These are phyloP conservation scores for Arthrinium phaeospermum DNA, from an alignment of 2,329 filamentous ascomycete genomes.

Conservation along the genomic window DNA sequence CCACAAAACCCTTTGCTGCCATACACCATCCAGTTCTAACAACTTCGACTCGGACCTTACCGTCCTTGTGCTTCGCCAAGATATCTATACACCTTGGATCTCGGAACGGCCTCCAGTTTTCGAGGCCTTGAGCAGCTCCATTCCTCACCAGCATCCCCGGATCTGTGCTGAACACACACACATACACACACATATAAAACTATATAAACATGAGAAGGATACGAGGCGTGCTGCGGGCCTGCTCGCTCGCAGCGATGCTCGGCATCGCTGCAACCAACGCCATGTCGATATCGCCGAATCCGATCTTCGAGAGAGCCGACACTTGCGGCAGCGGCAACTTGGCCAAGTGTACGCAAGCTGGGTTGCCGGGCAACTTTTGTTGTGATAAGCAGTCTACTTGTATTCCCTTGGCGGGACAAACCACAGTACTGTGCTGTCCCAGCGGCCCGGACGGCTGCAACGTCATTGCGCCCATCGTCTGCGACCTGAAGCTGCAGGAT, in stretches of 20 bases:
- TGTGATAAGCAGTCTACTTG: slow-evolving; percentile 62
- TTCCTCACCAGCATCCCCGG: background rate
- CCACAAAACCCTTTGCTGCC: slow-evolving; percentile 1
- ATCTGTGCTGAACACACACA: background rate
- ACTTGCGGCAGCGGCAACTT: slow-evolving; percentile 57
- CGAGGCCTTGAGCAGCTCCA: background rate
- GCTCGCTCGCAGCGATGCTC: slow-evolving; percentile 43
- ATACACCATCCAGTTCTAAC: slow-evolving; percentile 3
- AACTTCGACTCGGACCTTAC: slow-evolving; percentile 9
- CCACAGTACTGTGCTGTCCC: slow-evolving; percentile 76
- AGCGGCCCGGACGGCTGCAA: slow-evolving; percentile 56
- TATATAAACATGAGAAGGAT: slow-evolving; percentile 37
- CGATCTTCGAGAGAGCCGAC: slow-evolving; percentile 50
- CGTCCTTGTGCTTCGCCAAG: background rate
- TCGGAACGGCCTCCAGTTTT: background rate
- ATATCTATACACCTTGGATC: background rate
- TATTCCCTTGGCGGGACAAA: slow-evolving; percentile 64
- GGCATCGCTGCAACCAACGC: slow-evolving; percentile 37
- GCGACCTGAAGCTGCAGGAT: slow-evolving; percentile 68
- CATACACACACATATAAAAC: background rate
- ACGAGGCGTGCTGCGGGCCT: slow-evolving; percentile 40
- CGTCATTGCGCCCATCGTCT: slow-evolving; percentile 68
- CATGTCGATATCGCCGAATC: slow-evolving; percentile 40
- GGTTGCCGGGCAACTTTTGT: slow-evolving; percentile 70
- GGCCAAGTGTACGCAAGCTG: slow-evolving; percentile 55